A percentile compares a stretch with the other conserved stretches of the same genome.
Evolutionary conservation across 129 eudicot species (phyloP).

Genomic region (Rutidosis leptorrhynchoides): DNA sequence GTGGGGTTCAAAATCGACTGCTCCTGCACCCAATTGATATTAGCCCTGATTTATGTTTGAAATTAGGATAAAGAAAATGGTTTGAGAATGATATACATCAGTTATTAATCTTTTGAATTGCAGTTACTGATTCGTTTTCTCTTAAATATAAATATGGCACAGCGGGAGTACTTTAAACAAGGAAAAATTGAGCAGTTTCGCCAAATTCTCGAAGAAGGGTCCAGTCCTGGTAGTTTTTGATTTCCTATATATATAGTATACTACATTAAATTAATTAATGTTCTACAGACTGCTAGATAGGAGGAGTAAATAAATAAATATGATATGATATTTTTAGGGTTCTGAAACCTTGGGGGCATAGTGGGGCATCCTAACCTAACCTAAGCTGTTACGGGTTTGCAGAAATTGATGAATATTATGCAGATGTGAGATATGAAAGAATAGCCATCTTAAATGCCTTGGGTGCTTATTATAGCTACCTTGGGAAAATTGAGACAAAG

Average conservation of each 20-base stretch:
- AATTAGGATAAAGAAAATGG: constrained; percentile 7
- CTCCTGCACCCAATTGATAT: neutral
- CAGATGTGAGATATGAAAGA: constrained; percentile 93
- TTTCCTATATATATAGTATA: neutral
- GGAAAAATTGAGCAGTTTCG: constrained; percentile 86
- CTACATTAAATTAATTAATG: neutral
- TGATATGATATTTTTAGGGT: neutral
- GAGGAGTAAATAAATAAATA: no score
- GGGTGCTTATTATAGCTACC: constrained; percentile 95
- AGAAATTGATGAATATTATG: constrained; percentile 95
- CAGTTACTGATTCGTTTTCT: constrained; percentile 6
- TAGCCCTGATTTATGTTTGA: neutral
- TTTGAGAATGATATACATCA: neutral
- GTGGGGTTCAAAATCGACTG: neutral
- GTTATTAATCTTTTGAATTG: neutral
- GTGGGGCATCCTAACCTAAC: constrained; percentile 15
- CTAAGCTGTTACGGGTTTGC: constrained; percentile 27
- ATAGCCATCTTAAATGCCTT: constrained; percentile 95
- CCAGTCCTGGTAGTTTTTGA: constrained; percentile 71
- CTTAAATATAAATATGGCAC: constrained; percentile 21
- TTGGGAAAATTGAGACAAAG: constrained; percentile 92
- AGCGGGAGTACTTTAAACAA: constrained; percentile 99
- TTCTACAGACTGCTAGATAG: neutral
- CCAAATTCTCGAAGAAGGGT: constrained; percentile 96
- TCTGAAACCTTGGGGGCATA: constrained; percentile 8